Conservation (phyloP, 768 basidiomycete species). For the Boletus barrowsii region DNA sequence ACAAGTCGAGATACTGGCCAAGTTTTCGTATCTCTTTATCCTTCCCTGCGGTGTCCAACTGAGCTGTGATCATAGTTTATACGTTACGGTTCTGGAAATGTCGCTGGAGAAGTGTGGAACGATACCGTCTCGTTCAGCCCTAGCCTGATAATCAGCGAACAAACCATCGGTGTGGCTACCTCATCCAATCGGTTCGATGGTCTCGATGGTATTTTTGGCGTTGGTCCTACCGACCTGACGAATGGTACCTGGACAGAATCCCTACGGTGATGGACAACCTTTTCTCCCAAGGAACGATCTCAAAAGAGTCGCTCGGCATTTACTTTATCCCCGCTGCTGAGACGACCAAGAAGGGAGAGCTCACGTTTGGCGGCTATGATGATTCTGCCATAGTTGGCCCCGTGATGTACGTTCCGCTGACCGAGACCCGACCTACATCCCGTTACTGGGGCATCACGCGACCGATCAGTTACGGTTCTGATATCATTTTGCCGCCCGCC, state of each 20-base stretch:
- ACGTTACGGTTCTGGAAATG: neutral
- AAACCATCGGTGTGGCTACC: neutral
- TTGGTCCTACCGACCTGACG: neutral
- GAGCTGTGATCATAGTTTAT: neutral
- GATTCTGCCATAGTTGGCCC: neutral
- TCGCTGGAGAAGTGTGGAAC: neutral
- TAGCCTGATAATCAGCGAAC: neutral
- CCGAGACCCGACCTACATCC: neutral
- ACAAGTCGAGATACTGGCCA: neutral
- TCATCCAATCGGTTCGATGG: too few relatives aligned
- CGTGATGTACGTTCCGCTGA: neutral
- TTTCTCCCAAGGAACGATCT: neutral
- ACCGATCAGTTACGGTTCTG: neutral
- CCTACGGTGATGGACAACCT: neutral
- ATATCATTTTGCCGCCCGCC: neutral
- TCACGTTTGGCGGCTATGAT: neutral
- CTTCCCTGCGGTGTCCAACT: neutral
- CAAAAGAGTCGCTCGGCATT: neutral
- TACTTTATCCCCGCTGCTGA: neutral
- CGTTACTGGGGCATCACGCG: neutral
- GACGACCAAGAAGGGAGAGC: neutral
- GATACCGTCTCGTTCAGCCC: neutral
- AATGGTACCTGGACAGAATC: neutral
- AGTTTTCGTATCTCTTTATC: neutral
- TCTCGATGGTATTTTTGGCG: neutral